Evolutionary conservation across 2,329 filamentous ascomycete genomes (phyloP), one percentile per base, ranked within the genome.

Genomic region (Aspergillus fructus): DNA sequence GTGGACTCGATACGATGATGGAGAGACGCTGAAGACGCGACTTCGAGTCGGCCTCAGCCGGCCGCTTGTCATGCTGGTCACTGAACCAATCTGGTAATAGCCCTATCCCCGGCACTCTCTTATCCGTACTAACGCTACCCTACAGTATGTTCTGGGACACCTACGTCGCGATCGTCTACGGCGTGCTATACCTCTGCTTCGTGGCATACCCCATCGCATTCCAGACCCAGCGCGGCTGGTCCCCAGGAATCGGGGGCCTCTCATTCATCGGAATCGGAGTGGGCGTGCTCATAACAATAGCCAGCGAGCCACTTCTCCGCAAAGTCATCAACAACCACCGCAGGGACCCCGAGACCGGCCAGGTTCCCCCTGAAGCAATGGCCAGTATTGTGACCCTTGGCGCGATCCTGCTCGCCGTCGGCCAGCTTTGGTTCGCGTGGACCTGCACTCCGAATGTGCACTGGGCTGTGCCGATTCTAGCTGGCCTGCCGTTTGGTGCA

Each of bases 351-450:
- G 5, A 12, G 17, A 43, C 40, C n/a, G 17, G 40, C 19, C 17
- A 43, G 9, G 19, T 43, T 1, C 7, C 83, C 0, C 91, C 91
- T 0, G 92, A 96, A 72, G 87, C 90, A 0, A 90, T 89, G 58
- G 89, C 91, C 3, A 83, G 85, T 47, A 81, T 93, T 49, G 88
- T 96, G 69, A 89, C 86, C 62, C 82, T 96, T n/a, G 90, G 89
- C 3, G 84, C 89, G 0, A 71, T 93, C 1, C 77, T 89, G 1
- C 84, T 88, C 0, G 88, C 91, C 0, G 71, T 90, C 2, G 91
- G 91, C 6, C 87, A 96, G 72, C 81, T 96, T 17, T 88, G 87
- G 70, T 96, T 96, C 69, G 85, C 89, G 0, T 96, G 90, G 91
- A 96, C 91, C 0, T 91, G 86, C 56, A 84, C 90, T 0, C 91